Evolutionary conservation across 2,329 filamentous ascomycete species (phyloP), one percentile per base, ranked within the genome.

Genomic region (Aspergillus puulaauensis): DNA sequence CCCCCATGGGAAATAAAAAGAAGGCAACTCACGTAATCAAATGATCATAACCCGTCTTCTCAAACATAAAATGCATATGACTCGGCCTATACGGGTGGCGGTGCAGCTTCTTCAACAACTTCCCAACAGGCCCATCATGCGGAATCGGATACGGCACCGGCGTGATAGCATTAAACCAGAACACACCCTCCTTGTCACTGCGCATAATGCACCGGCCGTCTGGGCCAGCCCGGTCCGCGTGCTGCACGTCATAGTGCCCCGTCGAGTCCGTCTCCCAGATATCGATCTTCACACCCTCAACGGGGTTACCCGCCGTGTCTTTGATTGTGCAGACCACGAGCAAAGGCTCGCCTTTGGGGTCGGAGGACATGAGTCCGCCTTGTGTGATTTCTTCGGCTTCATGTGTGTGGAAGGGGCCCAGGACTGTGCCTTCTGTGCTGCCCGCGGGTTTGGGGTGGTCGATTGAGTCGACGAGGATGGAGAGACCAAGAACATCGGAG

Each of bases 41-140:
- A 70, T 88, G 84, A 77, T 96, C 91, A 77, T 84, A 92, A 0
- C 90, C 89, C 35, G 81, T 74, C 79, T 91, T 92, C 70, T 88
- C 85, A 76, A 96, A 92, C 90, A 96, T 95, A 68, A 95, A 95
- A 73, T 95, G 90, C 80, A 93, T 84, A 73, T 95, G 90, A 19
- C 86, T 84, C 1, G 90, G 91, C 52, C 91, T 78, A 78, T 86
- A 93, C 56, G 86, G 86, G 76, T 95, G 91, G n/a, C 91, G 79
- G n/a, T 83, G 81, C 66, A 95, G 70, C 67, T 77, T 73, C 70
- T 79, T 76, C 66, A 95, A 75, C 64, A 95, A 71, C 73, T 86
- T 84, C 0, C 90, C 92, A 1, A 96, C 91, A 0, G 92, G 91
- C 8, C 90, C 90, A 74, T 96, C 91, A 66, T 90, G 82, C 1